phyloP scores from a whole-genome alignment of 1,139 yeast genomes.

The Taiozyma sp. region DNA sequence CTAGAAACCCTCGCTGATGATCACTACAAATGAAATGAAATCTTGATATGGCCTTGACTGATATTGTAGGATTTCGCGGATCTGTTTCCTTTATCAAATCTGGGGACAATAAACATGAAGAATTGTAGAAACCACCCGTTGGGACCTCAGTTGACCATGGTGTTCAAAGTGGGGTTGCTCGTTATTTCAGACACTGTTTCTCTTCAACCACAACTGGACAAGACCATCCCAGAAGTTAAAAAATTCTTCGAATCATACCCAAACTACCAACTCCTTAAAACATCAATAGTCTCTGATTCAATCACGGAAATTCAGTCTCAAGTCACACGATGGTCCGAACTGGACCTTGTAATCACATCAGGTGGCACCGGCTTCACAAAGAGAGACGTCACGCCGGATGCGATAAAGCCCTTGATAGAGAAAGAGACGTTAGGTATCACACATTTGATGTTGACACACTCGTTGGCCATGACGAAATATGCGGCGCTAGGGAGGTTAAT shows the following conservation, averaged over 20 bases:
- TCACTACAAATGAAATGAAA: not conserved
- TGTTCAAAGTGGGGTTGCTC: conserved; percentile 27
- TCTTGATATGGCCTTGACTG: not conserved
- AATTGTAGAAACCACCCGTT: not conserved
- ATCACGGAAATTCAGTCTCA: conserved; percentile 25
- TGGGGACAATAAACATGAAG: too few species aligned
- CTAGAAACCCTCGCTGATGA: not conserved
- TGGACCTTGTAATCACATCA: conserved; percentile 29
- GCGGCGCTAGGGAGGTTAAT: conserved; percentile 43
- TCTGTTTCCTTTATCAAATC: too few species aligned
- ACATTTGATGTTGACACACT: conserved; percentile 36
- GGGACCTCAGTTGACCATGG: not conserved
- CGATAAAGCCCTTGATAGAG: conserved; percentile 34
- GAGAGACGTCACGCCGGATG: conserved; percentile 44
- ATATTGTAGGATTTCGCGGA: not conserved
- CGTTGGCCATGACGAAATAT: conserved; percentile 36
- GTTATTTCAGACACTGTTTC: conserved; percentile 35
- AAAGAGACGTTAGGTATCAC: conserved; percentile 42
- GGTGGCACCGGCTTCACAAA: conserved; percentile 47
- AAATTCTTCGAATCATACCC: not conserved
- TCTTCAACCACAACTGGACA: conserved; percentile 26
- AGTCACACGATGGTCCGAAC: conserved; percentile 23
- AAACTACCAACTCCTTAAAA: not conserved
- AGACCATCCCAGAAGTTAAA: conserved; percentile 4
- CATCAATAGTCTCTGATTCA: conserved; percentile 29